Evolutionary conservation across 352 stramenopile species (phyloP).

Genomic region (Aphanomyces stellatus): DNA sequence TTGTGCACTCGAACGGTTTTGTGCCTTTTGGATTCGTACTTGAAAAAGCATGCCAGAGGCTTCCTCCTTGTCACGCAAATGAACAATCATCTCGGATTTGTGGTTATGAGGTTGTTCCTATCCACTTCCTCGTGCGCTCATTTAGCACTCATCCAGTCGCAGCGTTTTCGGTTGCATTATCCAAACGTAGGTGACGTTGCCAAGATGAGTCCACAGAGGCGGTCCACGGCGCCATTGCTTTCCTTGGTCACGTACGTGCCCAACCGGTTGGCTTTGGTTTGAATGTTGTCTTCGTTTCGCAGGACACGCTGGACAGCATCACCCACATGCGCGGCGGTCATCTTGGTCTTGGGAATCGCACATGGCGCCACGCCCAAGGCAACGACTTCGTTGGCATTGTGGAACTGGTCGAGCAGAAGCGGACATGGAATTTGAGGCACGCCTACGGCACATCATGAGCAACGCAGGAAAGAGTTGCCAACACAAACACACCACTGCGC

Average conservation of each 20-base stretch:
- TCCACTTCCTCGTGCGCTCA: too few relatives aligned
- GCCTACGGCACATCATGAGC: too few relatives aligned
- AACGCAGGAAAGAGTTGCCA: too few relatives aligned
- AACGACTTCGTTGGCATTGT: slow-evolving; percentile 9
- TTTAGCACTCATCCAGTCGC: too few relatives aligned
- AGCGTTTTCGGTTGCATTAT: too few relatives aligned
- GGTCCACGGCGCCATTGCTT: not conserved
- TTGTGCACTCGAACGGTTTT: too few relatives aligned
- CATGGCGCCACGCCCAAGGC: slow-evolving; percentile 1
- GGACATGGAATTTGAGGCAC: slow-evolving; percentile 13
- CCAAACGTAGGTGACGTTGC: not conserved
- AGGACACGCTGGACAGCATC: not conserved
- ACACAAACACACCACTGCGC: not conserved
- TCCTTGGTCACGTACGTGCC: not conserved
- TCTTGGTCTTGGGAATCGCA: not conserved
- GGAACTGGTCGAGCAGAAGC: not conserved
- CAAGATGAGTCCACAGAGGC: slow-evolving; percentile 6
- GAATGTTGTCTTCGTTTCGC: not conserved
- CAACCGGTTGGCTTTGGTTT: not conserved
- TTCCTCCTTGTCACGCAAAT: too few relatives aligned
- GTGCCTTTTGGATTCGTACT: too few relatives aligned
- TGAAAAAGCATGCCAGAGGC: too few relatives aligned
- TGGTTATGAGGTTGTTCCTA: too few relatives aligned
- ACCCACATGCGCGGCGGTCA: not conserved
- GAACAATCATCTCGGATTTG: too few relatives aligned